Evolutionary conservation across 1,284 basidiomycete species (phyloP).

Genomic region (Taiwanofungus camphoratus): DNA sequence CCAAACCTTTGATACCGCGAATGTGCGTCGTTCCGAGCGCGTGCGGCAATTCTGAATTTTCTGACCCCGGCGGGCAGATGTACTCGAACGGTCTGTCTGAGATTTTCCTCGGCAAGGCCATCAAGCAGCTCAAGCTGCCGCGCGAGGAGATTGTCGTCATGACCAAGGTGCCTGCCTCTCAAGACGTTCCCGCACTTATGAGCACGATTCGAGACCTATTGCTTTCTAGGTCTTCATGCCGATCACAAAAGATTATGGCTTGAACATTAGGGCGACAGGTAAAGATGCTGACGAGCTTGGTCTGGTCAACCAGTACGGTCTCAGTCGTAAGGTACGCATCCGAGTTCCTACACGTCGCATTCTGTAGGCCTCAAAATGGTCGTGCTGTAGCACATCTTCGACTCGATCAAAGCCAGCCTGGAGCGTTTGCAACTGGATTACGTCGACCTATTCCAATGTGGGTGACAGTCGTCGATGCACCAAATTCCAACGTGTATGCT

Average conservation of each 20-base stretch:
- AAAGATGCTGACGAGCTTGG: conserved; percentile 11
- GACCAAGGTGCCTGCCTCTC: conserved; percentile 51
- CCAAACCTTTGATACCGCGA: conserved; percentile 46
- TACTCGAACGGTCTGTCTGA: conserved; percentile 49
- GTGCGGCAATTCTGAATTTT: no score
- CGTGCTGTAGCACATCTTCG: conserved; percentile 37
- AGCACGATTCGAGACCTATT: neutral
- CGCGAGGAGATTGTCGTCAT: conserved; percentile 52
- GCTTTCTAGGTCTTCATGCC: neutral
- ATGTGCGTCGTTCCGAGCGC: no score
- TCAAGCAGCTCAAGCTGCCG: conserved; percentile 48
- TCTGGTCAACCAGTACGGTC: conserved; percentile 23
- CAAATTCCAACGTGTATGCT: no score
- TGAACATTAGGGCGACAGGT: conserved; percentile 1
- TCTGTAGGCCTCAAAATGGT: neutral
- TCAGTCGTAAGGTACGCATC: conserved; percentile 22
- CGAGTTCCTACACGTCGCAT: no score
- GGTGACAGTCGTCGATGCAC: no score
- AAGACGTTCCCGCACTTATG: neutral
- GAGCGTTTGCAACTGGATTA: conserved; percentile 38
- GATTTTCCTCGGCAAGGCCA: conserved; percentile 52
- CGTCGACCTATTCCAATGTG: conserved; percentile 37
- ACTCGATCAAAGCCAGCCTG: conserved; percentile 36
- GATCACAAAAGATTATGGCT: conserved; percentile 1
- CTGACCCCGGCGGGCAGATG: no score